A percentile compares a stretch with the other conserved stretches of the same genome.
Conservation (phyloP, 441 rosid genomes). For the Bruguiera hainesii region DNA sequence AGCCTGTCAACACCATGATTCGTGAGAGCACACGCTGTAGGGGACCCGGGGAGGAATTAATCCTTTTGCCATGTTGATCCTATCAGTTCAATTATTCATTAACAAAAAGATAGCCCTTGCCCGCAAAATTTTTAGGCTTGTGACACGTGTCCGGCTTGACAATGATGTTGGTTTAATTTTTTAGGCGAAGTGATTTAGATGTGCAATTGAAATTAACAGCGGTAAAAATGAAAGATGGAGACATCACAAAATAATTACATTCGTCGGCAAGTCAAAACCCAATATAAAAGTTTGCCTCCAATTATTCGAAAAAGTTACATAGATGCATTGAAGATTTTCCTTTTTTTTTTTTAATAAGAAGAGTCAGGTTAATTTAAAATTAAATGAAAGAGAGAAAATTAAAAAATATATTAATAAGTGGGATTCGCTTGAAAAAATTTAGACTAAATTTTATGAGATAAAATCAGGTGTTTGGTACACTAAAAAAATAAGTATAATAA, state of each 20-base stretch:
- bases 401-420: no score
- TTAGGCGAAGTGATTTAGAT: conserved; percentile 7
- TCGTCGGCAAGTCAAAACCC: conserved; percentile 17
- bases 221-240: not conserved
- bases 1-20: conserved; percentile 30
- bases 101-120: conserved; percentile 1
- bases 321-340: no score
- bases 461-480: no score
- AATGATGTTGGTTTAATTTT: not conserved
- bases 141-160: conserved; percentile 10
- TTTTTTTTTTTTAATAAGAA: no score
- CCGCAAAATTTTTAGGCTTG: conserved; percentile 20
- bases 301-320: no score
- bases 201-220: not conserved
- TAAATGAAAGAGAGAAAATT: no score
- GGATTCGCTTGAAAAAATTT: no score
- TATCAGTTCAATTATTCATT: conserved; percentile 15
- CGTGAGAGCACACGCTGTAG: conserved; percentile 1
- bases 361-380: no score
- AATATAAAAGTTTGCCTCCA: conserved; percentile 15
- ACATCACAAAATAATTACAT: not conserved
- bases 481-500: no score
- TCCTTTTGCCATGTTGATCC: not conserved
- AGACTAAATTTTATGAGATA: no score
- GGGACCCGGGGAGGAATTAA: conserved; percentile 12